Percentiles rank a stretch among this genome's conserved stretches.
These are phyloP conservation scores for Magnolia changhungtana DNA, from an alignment of 164 flowering plant genomes.

Conservation along the genomic window DNA sequence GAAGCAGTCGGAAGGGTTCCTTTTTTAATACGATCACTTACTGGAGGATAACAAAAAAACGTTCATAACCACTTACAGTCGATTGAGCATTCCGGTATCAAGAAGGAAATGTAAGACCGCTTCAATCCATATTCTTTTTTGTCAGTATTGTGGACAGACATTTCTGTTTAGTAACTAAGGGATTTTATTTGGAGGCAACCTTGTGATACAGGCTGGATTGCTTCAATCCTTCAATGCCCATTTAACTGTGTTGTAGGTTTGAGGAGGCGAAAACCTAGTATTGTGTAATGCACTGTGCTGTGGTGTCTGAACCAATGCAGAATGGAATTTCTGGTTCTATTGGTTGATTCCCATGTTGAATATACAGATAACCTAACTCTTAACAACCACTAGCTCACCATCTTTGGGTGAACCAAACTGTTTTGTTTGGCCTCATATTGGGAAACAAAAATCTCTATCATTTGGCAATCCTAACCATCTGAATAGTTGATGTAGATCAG, in stretches of 20 bases:
- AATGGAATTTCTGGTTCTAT: no score
- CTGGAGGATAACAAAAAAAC: constrained; percentile 65
- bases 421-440: no score
- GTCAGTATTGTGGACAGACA: background rate
- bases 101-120: constrained; percentile 42
- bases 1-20: constrained; percentile 76
- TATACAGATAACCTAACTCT: no score
- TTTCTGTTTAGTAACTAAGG: background rate
- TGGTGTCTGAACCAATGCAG: no score
- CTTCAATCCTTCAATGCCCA: background rate
- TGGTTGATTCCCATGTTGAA: no score
- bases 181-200: background rate
- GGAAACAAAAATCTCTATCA: no score
- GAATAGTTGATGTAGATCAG: no score
- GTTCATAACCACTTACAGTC: constrained; percentile 55
- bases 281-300: no score
- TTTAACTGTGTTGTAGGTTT: background rate
- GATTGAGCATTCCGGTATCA: constrained; percentile 54
- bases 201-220: background rate
- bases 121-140: background rate
- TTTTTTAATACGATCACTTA: constrained; percentile 72
- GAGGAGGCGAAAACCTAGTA: background rate
- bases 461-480: no score
- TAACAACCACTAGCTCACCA: no score
- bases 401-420: no score